A percentile compares a stretch with the other conserved stretches of the same genome.
Conservation (phyloP, 2,329 filamentous ascomycete species). For the Xylaria sp. region DNA sequence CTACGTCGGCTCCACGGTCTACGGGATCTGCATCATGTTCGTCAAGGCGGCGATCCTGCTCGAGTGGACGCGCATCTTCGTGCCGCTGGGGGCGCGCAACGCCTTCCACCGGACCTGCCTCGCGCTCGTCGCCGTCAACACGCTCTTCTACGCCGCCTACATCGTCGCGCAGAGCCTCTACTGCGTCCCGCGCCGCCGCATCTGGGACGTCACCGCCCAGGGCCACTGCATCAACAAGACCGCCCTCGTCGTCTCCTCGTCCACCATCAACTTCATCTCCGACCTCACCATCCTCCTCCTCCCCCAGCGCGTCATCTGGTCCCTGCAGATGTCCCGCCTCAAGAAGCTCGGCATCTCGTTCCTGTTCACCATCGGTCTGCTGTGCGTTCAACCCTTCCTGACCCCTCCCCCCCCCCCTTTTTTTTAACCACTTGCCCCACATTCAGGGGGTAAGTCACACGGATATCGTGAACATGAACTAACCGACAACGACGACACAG, state of each 20-base stretch:
- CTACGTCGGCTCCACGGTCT: slow-evolving; percentile 37
- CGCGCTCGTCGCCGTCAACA: slow-evolving; percentile 24
- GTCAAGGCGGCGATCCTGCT: slow-evolving; percentile 46
- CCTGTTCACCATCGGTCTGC: slow-evolving; percentile 37
- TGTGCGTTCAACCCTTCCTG: slow-evolving; percentile 29
- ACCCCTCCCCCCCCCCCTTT: no score
- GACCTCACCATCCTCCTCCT: slow-evolving; percentile 37
- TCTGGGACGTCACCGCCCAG: slow-evolving; percentile 30
- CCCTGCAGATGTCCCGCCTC: slow-evolving; percentile 34
- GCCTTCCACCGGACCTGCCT: slow-evolving; percentile 30
- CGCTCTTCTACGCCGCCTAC: slow-evolving; percentile 21
- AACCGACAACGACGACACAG: background rate
- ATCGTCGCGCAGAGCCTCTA: slow-evolving; percentile 28
- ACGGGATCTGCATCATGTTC: slow-evolving; percentile 41
- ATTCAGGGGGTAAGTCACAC: background rate
- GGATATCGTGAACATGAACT: no score
- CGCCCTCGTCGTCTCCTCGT: slow-evolving; percentile 24
- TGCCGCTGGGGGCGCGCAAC: slow-evolving; percentile 32
- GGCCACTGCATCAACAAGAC: slow-evolving; percentile 30
- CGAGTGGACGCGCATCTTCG: slow-evolving; percentile 43
- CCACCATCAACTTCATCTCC: slow-evolving; percentile 29
- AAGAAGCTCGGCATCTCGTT: slow-evolving; percentile 38
- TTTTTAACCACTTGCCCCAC: background rate
- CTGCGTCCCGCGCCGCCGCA: slow-evolving; percentile 32
- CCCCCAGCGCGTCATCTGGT: slow-evolving; percentile 38